Base-by-base conservation (phyloP, 2,329 filamentous ascomycete species). In the Cladosporium velox region DNA sequence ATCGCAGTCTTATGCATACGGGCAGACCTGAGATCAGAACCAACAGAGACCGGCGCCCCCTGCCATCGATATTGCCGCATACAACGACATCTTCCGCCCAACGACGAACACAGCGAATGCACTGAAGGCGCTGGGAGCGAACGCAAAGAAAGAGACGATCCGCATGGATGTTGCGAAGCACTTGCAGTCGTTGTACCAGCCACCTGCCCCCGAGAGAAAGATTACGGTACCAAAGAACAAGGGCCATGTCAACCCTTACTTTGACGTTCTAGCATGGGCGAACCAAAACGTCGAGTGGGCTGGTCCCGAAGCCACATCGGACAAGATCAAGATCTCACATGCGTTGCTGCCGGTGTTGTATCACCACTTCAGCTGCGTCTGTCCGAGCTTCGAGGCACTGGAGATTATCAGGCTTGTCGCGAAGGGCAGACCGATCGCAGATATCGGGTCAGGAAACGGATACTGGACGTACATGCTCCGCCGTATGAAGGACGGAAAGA, bases 401-500 rank as follows among this genome's bases (percentile, higher is more conserved):
- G 80, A 84, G 68, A 79, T 90, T 26, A 82, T 92, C 35, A 83
- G 83, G 41, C 79, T 84, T 58, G 75, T 91, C 2, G 82, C 85
- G 52, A 72, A 70, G 6, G 82, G 82, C 1, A 80, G 84, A 6
- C 75, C 81, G 14, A 81, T 92, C 8, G 79, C 89, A 11, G 90
- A 92, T 70, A 78, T 92, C 47, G 90, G 89, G 4, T 88, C 85
- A 63, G 90, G 90, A 1, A 91, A 89, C 73, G 90, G 90, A 12
- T 93, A 92, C 79, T 93, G 90, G 90, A 85, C 86, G 8, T 89
- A 87, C 68, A 87, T 91, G 86, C 84, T 92, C 14, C 84, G 90
- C 2, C 77, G 81, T 28, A 84, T 87, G 71, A 84, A 86, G 24
- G 75, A 86, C 12, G 73, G 74, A 5, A 73, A 74, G 71, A 73